Evolutionary conservation across 2,329 filamentous ascomycete genomes (phyloP).

Genomic region (Graphilbum fragrans): DNA sequence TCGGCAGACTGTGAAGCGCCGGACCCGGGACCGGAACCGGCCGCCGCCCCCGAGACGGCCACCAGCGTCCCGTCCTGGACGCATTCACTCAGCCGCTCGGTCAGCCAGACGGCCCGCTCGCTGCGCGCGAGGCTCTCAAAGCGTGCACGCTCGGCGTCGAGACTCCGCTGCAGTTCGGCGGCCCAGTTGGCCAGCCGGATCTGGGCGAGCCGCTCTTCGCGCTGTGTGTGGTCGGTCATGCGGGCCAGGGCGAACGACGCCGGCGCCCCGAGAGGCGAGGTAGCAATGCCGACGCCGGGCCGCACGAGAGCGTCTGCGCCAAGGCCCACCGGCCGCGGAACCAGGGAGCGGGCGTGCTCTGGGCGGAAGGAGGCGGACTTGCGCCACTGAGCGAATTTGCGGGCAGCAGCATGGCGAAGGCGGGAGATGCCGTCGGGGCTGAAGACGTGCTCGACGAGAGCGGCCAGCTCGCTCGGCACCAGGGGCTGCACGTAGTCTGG

Average conservation of each 20-base stretch:
- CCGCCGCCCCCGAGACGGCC: conserved; percentile 27
- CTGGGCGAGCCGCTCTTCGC: conserved; percentile 21
- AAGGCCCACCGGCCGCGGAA: no score
- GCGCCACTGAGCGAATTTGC: conserved; percentile 68
- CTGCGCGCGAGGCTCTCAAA: conserved; percentile 51
- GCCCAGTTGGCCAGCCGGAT: conserved; percentile 76
- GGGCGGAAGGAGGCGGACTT: conserved; percentile 3
- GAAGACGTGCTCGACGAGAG: conserved; percentile 63
- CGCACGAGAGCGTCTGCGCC: no score
- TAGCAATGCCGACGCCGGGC: conserved; percentile 5
- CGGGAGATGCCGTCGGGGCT: conserved; percentile 66
- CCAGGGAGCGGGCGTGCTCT: no score
- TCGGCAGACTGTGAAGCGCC: no score
- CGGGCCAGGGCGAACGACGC: conserved; percentile 47
- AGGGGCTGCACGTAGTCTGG: conserved; percentile 80
- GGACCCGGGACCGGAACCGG: background rate
- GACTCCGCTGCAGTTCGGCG: conserved; percentile 62
- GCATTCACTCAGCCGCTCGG: conserved; percentile 53
- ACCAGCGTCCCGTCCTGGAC: conserved; percentile 52
- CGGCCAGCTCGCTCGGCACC: conserved; percentile 57
- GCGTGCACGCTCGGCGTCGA: conserved; percentile 59
- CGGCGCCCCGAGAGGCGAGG: conserved; percentile 16
- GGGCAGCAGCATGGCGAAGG: conserved; percentile 70
- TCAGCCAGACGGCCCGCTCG: conserved; percentile 58
- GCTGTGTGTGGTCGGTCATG: conserved; percentile 31